phyloP scores from a whole-genome alignment of 2,329 filamentous ascomycete genomes.

The Penicillium sp. region DNA sequence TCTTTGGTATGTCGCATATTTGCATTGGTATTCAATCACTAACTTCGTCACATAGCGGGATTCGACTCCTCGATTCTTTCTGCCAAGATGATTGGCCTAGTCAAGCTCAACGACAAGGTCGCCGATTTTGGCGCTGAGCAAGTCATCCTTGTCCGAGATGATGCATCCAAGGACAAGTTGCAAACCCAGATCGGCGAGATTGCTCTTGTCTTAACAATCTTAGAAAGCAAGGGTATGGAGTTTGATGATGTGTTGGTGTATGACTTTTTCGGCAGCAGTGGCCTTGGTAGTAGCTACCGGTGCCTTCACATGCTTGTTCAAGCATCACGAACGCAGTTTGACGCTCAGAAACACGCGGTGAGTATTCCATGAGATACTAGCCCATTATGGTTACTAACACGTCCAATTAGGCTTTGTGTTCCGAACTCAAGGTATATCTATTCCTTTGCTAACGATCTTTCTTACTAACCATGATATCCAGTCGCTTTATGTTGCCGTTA shows the following conservation, averaged over 20 bases:
- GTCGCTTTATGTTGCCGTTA: constrained; percentile 32
- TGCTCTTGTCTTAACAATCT: constrained; percentile 31
- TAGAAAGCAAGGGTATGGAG: constrained; percentile 38
- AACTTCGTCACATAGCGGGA: constrained; percentile 8
- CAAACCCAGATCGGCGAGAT: constrained; percentile 24
- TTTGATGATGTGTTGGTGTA: constrained; percentile 37
- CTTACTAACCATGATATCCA: constrained; percentile 7
- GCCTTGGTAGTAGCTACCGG: constrained; percentile 20
- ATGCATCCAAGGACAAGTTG: constrained; percentile 23
- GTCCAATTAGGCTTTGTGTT: constrained; percentile 10
- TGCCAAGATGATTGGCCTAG: constrained; percentile 20
- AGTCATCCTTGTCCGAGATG: constrained; percentile 35
- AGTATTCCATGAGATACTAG: not conserved
- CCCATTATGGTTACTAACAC: not conserved
- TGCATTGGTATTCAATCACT: constrained; percentile 1
- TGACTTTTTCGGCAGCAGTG: constrained; percentile 28
- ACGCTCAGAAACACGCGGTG: constrained; percentile 20
- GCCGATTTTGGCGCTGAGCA: constrained; percentile 34
- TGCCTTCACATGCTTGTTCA: constrained; percentile 15
- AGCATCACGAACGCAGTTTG: constrained; percentile 8
- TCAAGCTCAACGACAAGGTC: constrained; percentile 19
- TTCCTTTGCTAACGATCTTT: not conserved
- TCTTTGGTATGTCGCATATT: constrained; percentile 17
- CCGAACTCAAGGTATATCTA: constrained; percentile 12
- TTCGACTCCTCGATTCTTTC: constrained; percentile 21